Evolutionary conservation across 2,329 filamentous ascomycete species (phyloP).

Genomic region (Aspergillus novofumigatus): DNA sequence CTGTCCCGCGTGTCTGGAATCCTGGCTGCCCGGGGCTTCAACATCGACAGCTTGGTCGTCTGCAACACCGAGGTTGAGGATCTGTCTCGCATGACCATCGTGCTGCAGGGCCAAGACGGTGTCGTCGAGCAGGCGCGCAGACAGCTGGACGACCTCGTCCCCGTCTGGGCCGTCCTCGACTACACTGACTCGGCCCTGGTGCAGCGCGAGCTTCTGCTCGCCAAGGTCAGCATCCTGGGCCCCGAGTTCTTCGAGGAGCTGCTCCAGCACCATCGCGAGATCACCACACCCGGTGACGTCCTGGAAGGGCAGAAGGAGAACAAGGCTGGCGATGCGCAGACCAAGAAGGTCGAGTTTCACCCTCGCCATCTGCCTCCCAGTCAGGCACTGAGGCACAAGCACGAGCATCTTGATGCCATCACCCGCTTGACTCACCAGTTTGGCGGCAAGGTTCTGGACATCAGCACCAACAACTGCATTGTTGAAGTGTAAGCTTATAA

Average conservation of each 20-base stretch:
- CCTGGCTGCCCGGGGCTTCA: slow-evolving; percentile 92
- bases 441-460: slow-evolving; percentile 93
- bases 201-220: slow-evolving; percentile 89
- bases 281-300: slow-evolving; percentile 53
- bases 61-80: slow-evolving; percentile 98
- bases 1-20: slow-evolving; percentile 95
- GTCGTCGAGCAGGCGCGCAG: slow-evolving; percentile 95
- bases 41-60: slow-evolving; percentile 96
- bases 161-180: slow-evolving; percentile 96
- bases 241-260: slow-evolving; percentile 98
- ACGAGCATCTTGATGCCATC: slow-evolving; percentile 93
- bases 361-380: slow-evolving; percentile 80
- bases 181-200: slow-evolving; percentile 91
- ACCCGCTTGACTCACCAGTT: slow-evolving; percentile 98
- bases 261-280: slow-evolving; percentile 90
- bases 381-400: slow-evolving; percentile 91
- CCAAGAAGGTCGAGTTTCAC: slow-evolving; percentile 66
- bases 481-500: slow-evolving; percentile 75
- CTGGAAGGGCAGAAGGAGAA: slow-evolving; percentile 28
- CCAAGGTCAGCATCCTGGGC: slow-evolving; percentile 93
- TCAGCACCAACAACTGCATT: slow-evolving; percentile 97
- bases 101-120: slow-evolving; percentile 90
- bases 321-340: slow-evolving; percentile 9
- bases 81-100: slow-evolving; percentile 97
- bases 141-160: slow-evolving; percentile 93